Percentiles rank a stretch among this genome's conserved stretches.
Evolutionary conservation across 768 basidiomycete species (phyloP).

Genomic region (Baorangia bicolor): DNA sequence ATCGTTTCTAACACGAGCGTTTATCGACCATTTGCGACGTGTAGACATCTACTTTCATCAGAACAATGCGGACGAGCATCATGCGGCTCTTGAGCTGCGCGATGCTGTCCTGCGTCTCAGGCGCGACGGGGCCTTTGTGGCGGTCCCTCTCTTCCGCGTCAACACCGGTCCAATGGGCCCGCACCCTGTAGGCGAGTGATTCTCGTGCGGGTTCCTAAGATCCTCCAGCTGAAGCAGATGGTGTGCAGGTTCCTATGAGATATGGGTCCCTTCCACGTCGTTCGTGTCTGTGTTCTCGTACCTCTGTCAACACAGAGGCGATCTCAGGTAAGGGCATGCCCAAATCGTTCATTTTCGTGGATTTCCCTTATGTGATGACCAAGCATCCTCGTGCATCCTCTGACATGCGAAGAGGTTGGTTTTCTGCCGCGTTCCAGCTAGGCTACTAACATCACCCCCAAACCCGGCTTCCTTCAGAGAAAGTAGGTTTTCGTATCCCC

Average conservation of each 20-base stretch:
- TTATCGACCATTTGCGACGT: not conserved
- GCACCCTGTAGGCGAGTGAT: constrained; percentile 65
- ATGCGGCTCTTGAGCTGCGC: constrained; percentile 63
- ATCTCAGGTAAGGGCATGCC: constrained; percentile 51
- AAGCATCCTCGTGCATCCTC: constrained; percentile 72
- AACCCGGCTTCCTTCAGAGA: constrained; percentile 37
- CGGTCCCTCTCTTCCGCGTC: constrained; percentile 72
- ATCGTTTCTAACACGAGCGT: not conserved
- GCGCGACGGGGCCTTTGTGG: constrained; percentile 75
- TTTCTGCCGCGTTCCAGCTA: not conserved
- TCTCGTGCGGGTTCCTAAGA: not conserved
- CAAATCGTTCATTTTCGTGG: not conserved
- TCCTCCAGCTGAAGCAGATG: not conserved
- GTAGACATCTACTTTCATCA: constrained; percentile 81
- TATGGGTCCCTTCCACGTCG: constrained; percentile 76
- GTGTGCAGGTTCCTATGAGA: constrained; percentile 69
- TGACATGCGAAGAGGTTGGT: constrained; percentile 68
- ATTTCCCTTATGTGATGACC: not conserved
- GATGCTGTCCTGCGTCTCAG: constrained; percentile 71
- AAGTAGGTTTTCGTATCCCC: constrained; percentile 38
- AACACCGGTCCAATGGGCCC: constrained; percentile 70
- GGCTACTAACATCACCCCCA: not conserved
- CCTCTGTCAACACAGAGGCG: constrained; percentile 63
- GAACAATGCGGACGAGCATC: constrained; percentile 57
- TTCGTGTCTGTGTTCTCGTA: constrained; percentile 79